Conservation (phyloP, 805 yeast genomes). For the Schizosaccharomyces osmophilus region DNA sequence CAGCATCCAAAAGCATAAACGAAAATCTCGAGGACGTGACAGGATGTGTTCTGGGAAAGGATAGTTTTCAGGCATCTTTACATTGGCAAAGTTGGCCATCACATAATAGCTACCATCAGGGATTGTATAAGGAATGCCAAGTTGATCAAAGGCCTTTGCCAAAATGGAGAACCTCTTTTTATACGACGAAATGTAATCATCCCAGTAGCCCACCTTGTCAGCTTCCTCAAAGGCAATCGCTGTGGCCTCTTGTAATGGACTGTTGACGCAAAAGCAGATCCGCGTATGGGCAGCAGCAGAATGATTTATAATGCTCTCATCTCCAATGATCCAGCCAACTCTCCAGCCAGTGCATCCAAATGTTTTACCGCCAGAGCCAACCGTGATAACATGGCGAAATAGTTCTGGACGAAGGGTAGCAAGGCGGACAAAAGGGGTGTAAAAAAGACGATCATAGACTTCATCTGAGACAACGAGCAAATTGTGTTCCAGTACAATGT, state of each 20-base stretch:
- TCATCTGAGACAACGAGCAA: slow-evolving; percentile 71
- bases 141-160: slow-evolving; percentile 56
- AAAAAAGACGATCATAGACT: slow-evolving; percentile 79
- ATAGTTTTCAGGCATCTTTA: slow-evolving; percentile 53
- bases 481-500: slow-evolving; percentile 65
- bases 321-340: slow-evolving; percentile 85
- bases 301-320: slow-evolving; percentile 53
- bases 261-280: slow-evolving; percentile 72
- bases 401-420: slow-evolving; percentile 65
- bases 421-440: slow-evolving; percentile 50
- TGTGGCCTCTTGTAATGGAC: slow-evolving; percentile 81
- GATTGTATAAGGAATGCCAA: slow-evolving; percentile 66
- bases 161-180: slow-evolving; percentile 47
- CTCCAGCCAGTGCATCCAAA: slow-evolving; percentile 99
- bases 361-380: slow-evolving; percentile 92
- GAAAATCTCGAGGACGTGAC: slow-evolving; percentile 59
- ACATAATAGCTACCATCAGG: slow-evolving; percentile 91
- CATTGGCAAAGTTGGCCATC: slow-evolving; percentile 63
- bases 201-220: slow-evolving; percentile 35
- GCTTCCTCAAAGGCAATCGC: slow-evolving; percentile 54
- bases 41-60: slow-evolving; percentile 45
- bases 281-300: slow-evolving; percentile 80
- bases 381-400: slow-evolving; percentile 55
- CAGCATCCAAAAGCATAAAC: slow-evolving; percentile 76
- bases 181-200: slow-evolving; percentile 42